Evolutionary conservation across 371 early-diverging fungal species (phyloP).

Genomic region (Haplosporangium sp.): DNA sequence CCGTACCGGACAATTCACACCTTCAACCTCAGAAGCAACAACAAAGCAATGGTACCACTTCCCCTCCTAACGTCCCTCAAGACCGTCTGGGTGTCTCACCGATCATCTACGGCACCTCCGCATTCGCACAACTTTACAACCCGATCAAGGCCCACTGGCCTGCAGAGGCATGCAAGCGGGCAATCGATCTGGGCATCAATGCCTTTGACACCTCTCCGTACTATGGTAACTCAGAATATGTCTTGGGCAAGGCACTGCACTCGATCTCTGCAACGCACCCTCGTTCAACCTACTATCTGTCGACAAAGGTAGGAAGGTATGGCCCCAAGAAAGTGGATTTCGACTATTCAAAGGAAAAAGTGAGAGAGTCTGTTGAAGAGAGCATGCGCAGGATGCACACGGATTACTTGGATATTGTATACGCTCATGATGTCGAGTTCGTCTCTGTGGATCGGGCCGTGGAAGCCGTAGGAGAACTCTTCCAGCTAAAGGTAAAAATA

Average conservation of each 20-base stretch:
- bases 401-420: slow-evolving; percentile 80
- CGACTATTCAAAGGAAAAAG: slow-evolving; percentile 73
- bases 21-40: not conserved
- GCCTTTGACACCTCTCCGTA: slow-evolving; percentile 84
- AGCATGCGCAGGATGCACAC: slow-evolving; percentile 75
- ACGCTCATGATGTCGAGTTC: slow-evolving; percentile 88
- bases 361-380: slow-evolving; percentile 66
- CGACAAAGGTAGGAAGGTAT: slow-evolving; percentile 85
- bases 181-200: slow-evolving; percentile 73
- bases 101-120: slow-evolving; percentile 62
- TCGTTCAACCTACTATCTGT: slow-evolving; percentile 72
- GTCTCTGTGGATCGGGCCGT: slow-evolving; percentile 66
- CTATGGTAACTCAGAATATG: slow-evolving; percentile 77
- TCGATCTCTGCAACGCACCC: slow-evolving; percentile 65
- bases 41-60: too few relatives aligned
- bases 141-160: slow-evolving; percentile 60
- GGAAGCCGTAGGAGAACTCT: slow-evolving; percentile 74
- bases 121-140: slow-evolving; percentile 67
- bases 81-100: slow-evolving; percentile 25
- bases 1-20: slow-evolving; percentile 6
- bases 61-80: slow-evolving; percentile 26
- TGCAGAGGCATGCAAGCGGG: slow-evolving; percentile 64
- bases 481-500: slow-evolving; percentile 69
- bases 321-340: slow-evolving; percentile 71
- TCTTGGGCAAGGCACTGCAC: slow-evolving; percentile 73